phyloP scores from a whole-genome alignment of 139 green algal genomes.

The Astrephomene gubernaculifera region DNA sequence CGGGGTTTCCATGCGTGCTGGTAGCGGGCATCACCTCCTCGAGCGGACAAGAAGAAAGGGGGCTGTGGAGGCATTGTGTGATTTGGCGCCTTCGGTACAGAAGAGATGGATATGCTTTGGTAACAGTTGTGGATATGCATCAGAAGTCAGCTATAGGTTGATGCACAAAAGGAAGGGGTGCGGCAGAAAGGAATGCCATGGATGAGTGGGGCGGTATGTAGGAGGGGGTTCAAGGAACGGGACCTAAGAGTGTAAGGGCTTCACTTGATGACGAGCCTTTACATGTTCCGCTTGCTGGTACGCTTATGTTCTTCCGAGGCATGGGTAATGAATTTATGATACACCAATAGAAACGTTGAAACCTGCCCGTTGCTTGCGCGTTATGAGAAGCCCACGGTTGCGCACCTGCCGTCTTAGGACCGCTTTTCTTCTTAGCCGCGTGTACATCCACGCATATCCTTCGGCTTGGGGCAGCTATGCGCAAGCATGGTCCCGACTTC shows the following conservation, averaged over 20 bases:
- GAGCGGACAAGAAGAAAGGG: not conserved
- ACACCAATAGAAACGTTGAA: no score
- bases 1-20: not conserved
- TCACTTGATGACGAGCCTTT: not conserved
- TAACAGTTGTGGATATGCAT: not conserved
- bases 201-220: not conserved
- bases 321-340: no score
- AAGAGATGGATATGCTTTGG: not conserved
- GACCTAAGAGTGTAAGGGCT: not conserved
- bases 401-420: slow-evolving; percentile 31
- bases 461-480: not conserved
- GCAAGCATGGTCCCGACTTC: not conserved
- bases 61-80: not conserved
- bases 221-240: not conserved
- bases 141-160: no score
- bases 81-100: not conserved
- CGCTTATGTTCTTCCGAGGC: not conserved
- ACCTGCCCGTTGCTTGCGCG: not conserved
- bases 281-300: not conserved
- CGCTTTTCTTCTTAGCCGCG: slow-evolving; percentile 30
- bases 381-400: no score
- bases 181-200: not conserved
- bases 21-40: not conserved
- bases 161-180: no score
- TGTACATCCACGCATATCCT: not conserved